Evolutionary conservation across 306 rosid species (phyloP).

Genomic region (Delonix regia): DNA sequence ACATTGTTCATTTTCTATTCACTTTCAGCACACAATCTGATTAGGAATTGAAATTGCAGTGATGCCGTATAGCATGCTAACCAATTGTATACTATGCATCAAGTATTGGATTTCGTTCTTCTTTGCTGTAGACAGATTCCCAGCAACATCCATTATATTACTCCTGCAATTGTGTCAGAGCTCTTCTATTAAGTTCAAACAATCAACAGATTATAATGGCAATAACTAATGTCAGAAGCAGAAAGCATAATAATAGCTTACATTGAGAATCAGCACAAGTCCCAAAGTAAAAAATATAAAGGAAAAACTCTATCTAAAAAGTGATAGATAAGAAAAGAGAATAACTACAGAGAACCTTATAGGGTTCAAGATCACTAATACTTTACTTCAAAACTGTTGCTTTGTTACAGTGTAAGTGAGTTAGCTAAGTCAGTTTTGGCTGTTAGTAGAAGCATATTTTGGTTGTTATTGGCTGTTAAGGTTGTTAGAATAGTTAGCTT

Average conservation of each 20-base stretch:
- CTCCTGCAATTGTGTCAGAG: slow-evolving; percentile 61
- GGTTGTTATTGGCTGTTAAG: too few species aligned
- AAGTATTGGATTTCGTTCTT: slow-evolving; percentile 72
- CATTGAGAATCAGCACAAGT: not conserved
- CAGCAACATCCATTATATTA: slow-evolving; percentile 60
- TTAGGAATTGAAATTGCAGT: slow-evolving; percentile 14
- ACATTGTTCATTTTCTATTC: slow-evolving; percentile 16
- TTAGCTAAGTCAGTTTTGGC: too few species aligned
- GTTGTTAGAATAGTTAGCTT: too few species aligned
- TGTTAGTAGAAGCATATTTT: too few species aligned
- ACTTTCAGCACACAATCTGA: slow-evolving; percentile 17
- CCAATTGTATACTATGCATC: slow-evolving; percentile 62
- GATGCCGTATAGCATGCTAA: slow-evolving; percentile 36
- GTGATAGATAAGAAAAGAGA: slow-evolving; percentile 6
- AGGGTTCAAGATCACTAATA: slow-evolving; percentile 27
- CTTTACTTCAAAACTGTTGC: too few species aligned
- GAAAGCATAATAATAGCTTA: not conserved
- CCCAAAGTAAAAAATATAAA: slow-evolving; percentile 23
- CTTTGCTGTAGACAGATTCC: slow-evolving; percentile 52
- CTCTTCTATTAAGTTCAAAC: slow-evolving; percentile 27
- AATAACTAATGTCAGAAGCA: slow-evolving; percentile 25
- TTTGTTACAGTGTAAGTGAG: too few species aligned
- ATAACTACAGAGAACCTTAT: not conserved
- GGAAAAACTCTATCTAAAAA: slow-evolving; percentile 14
- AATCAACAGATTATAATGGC: slow-evolving; percentile 26